Evolutionary conservation across 768 basidiomycete species (phyloP).

Genomic region (Mycena indigotica): DNA sequence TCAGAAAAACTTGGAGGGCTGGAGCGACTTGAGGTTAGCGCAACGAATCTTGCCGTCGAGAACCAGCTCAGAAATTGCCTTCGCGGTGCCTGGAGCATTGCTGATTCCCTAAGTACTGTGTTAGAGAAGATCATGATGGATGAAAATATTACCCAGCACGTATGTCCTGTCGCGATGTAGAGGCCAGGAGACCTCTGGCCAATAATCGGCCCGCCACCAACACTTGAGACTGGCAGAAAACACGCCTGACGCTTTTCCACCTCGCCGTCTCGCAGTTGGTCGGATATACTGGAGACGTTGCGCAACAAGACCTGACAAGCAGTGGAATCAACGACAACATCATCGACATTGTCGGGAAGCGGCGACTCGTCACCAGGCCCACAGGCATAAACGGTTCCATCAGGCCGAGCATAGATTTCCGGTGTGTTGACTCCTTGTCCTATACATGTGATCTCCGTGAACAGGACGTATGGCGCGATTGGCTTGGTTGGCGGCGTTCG

Average conservation of each 20-base stretch:
- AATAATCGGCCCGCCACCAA: conserved; percentile 69
- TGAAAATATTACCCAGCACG: conserved; percentile 67
- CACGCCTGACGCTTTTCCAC: conserved; percentile 68
- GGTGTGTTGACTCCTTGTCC: conserved; percentile 42
- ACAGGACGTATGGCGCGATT: conserved; percentile 78
- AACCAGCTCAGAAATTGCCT: conserved; percentile 68
- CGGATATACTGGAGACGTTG: conserved; percentile 63
- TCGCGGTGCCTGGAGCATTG: conserved; percentile 84
- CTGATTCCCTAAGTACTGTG: conserved; percentile 60
- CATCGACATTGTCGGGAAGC: conserved; percentile 71
- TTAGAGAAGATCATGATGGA: conserved; percentile 5
- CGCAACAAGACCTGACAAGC: conserved; percentile 59
- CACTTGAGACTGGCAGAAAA: conserved; percentile 67
- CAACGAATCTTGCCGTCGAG: conserved; percentile 66
- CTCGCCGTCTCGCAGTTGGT: conserved; percentile 53
- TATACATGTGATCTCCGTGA: conserved; percentile 65
- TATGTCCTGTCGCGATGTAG: conserved; percentile 76
- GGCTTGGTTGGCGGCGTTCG: conserved; percentile 43
- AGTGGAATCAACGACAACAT: conserved; percentile 58
- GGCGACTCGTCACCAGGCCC: conserved; percentile 74
- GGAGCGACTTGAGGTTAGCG: conserved; percentile 53
- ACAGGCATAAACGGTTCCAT: conserved; percentile 74
- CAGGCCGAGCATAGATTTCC: conserved; percentile 74
- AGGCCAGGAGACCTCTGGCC: conserved; percentile 66
- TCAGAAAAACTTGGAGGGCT: conserved; percentile 41